Evolutionary conservation across 1,139 yeast species (phyloP).

Genomic region (Nadsonia starkeyi-henricii): DNA sequence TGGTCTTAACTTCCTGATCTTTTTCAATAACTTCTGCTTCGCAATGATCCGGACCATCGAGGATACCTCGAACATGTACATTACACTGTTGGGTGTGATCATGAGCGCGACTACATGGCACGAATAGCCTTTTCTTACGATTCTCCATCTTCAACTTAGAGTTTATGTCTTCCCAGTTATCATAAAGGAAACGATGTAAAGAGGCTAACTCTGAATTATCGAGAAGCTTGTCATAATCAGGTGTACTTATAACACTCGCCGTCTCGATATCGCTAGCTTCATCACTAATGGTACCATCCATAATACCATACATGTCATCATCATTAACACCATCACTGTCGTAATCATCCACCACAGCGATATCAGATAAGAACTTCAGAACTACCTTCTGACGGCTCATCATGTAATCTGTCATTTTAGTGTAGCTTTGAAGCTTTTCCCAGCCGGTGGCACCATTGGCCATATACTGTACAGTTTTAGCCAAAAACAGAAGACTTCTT

Average conservation of each 20-base stretch:
- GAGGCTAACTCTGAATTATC: slow-evolving; percentile 10
- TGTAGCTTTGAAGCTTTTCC: slow-evolving; percentile 35
- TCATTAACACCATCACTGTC: slow-evolving; percentile 28
- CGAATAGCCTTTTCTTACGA: slow-evolving; percentile 11
- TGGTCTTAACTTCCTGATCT: slow-evolving; percentile 2
- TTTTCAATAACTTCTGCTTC: background rate
- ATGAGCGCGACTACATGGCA: background rate
- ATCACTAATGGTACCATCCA: background rate
- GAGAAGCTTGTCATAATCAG: slow-evolving; percentile 7
- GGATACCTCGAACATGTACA: background rate
- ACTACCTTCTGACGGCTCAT: background rate
- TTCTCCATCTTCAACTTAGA: slow-evolving; percentile 17
- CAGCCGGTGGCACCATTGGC: slow-evolving; percentile 60
- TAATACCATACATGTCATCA: background rate
- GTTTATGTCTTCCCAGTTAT: slow-evolving; percentile 39
- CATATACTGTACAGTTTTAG: slow-evolving; percentile 67
- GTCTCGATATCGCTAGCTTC: background rate
- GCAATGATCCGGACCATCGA: slow-evolving; percentile 1
- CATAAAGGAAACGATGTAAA: slow-evolving; percentile 53
- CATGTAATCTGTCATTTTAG: background rate
- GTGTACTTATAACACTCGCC: slow-evolving; percentile 21
- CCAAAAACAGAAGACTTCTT: slow-evolving; percentile 57
- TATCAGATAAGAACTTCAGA: background rate
- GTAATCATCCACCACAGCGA: slow-evolving; percentile 3
- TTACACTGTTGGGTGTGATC: background rate